Percentiles rank a stretch among this genome's conserved stretches.
phyloP scores from a whole-genome alignment of 345 rosid genomes.

The Moricandia moricandioides region DNA sequence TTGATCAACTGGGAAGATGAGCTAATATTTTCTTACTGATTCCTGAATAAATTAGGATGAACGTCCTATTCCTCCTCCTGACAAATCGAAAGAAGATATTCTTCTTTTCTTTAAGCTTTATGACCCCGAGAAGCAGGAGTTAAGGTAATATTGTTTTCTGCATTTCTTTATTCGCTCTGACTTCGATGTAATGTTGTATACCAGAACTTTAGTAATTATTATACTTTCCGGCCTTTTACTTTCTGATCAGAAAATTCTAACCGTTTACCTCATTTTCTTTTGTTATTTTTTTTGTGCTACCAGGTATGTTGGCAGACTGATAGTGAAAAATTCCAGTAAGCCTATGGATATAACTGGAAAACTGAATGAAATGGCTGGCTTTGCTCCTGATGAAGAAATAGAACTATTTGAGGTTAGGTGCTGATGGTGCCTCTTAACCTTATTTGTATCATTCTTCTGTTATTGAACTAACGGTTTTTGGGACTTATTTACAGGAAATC shows the following conservation, averaged over 20 bases:
- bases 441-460: slow-evolving; percentile 13
- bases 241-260: not conserved
- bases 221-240: not conserved
- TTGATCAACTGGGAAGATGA: slow-evolving; percentile 11
- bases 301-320: slow-evolving; percentile 78
- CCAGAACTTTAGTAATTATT: not conserved
- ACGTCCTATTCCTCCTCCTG: slow-evolving; percentile 61
- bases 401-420: slow-evolving; percentile 81
- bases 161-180: not conserved
- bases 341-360: slow-evolving; percentile 67
- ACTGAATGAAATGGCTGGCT: slow-evolving; percentile 89
- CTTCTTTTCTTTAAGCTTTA: slow-evolving; percentile 89
- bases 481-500: slow-evolving; percentile 62
- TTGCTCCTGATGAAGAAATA: slow-evolving; percentile 76
- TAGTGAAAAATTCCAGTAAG: slow-evolving; percentile 74
- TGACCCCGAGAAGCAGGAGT: slow-evolving; percentile 71
- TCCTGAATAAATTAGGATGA: slow-evolving; percentile 55
- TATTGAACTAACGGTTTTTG: slow-evolving; percentile 10
- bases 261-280: slow-evolving; percentile 12
- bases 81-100: slow-evolving; percentile 78
- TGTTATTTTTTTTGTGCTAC: slow-evolving; percentile 16
- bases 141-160: slow-evolving; percentile 50
- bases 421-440: slow-evolving; percentile 3
- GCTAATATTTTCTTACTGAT: slow-evolving; percentile 9
- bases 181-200: slow-evolving; percentile 8